Evolutionary conservation across 1,284 basidiomycete species (phyloP), one percentile per base, ranked within the genome.

Genomic region (Sanghuangporus sanghuang): DNA sequence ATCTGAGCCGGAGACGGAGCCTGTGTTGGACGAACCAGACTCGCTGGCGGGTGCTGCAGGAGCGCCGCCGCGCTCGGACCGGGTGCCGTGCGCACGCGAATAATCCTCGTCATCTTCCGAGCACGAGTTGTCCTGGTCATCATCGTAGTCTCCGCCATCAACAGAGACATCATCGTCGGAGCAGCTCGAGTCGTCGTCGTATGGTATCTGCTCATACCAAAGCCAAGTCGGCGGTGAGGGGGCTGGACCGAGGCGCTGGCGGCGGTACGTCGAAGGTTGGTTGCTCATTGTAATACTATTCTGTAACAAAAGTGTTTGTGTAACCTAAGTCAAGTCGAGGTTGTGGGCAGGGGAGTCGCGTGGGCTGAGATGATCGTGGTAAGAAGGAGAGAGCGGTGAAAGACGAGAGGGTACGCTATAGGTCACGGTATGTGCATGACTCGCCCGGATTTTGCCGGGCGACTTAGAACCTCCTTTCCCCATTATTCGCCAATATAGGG

Each of bases 131-230:
- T 44, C 49, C 12, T 57, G 21, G 16, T 54, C 53, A n/a, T 54
- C 53, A 54, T 67, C 58, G 61, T 65, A 53, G 50, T 65, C 67
- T 6, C 59, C 57, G 53, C 53, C 87, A 70, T 89, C 87, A 74
- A 89, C 89, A 23, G 87, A 88, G 75, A 75, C 78, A 32, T 80
- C 76, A 71, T 77, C 79, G 69, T 73, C 76, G 59, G 73, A 75
- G 62, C 81, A 81, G 64, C 81, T 74, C 54, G 77, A 79, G 56
- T 80, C 80, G 48, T 77, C 76, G 71, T 81, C 80, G 73, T 79
- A 85, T 62, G 86, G 85, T 72, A 91, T 91, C 80, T 91, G 89
- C 80, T 92, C 89, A 75, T 92, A 92, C 79, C 89, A 92, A 16
- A 89, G 88, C 89, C 89, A 91, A 0, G 88, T 91, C 39, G 89